Percentiles rank a stretch among this genome's conserved stretches.
phyloP scores from a whole-genome alignment of 2,329 filamentous ascomycete genomes.

The Alternaria sp. region DNA sequence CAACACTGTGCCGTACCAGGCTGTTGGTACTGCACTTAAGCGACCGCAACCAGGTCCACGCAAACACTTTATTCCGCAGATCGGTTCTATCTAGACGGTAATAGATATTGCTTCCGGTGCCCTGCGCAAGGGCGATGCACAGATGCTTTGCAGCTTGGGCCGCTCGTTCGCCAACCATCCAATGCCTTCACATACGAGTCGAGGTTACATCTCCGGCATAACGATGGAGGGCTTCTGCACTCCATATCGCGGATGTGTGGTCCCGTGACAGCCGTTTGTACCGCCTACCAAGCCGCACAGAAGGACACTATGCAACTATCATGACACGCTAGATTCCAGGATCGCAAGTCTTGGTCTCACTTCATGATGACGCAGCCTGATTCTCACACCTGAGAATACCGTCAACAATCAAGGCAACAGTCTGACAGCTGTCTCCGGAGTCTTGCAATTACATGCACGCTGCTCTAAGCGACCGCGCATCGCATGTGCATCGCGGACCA shows the following conservation, averaged over 20 bases:
- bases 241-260: background rate
- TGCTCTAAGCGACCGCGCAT: conserved; percentile 14
- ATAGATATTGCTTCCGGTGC: conserved; percentile 7
- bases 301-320: background rate
- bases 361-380: conserved; percentile 6
- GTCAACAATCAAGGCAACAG: background rate
- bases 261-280: background rate
- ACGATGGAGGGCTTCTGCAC: background rate
- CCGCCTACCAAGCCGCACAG: conserved; percentile 2
- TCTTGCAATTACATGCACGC: background rate
- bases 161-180: conserved; percentile 13
- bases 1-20: conserved; percentile 24
- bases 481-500: conserved; percentile 2
- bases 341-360: background rate
- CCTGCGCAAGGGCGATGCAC: conserved; percentile 20
- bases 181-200: conserved; percentile 1
- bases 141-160: conserved; percentile 17
- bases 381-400: background rate
- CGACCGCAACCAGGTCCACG: conserved; percentile 14
- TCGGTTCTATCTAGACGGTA: conserved; percentile 17
- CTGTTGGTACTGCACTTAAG: conserved; percentile 24
- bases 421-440: background rate
- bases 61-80: conserved; percentile 27
- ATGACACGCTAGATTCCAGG: background rate
- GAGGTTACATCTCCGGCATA: background rate